Conservation (phyloP, 2,329 filamentous ascomycete species). For the Periconia sp. region DNA sequence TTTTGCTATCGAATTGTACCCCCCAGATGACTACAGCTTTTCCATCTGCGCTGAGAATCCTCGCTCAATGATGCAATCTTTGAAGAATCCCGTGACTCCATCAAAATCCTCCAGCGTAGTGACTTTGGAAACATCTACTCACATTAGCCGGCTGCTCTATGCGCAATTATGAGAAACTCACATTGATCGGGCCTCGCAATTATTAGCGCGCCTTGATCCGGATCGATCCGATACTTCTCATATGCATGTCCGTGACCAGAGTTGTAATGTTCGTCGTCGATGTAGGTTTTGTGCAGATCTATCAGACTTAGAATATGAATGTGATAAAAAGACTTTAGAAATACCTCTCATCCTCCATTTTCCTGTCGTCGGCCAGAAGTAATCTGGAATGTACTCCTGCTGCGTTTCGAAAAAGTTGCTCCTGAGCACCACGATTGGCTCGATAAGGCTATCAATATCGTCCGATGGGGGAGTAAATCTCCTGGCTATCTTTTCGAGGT, state of each 20-base stretch:
- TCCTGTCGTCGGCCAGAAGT: constrained; percentile 63
- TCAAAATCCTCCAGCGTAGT: constrained; percentile 26
- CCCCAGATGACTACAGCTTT: too few relatives aligned
- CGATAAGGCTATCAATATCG: constrained; percentile 63
- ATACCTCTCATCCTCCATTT: constrained; percentile 62
- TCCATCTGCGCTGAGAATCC: not conserved
- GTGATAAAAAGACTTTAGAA: constrained; percentile 17
- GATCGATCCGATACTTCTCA: constrained; percentile 60
- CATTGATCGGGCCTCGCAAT: constrained; percentile 68
- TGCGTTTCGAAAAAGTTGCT: constrained; percentile 57
- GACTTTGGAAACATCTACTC: constrained; percentile 36
- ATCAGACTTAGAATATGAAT: too few relatives aligned
- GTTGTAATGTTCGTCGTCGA: constrained; percentile 65
- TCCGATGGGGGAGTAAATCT: constrained; percentile 50
- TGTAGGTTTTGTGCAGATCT: constrained; percentile 66
- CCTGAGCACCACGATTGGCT: constrained; percentile 61
- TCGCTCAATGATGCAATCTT: constrained; percentile 18
- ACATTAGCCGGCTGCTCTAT: too few relatives aligned
- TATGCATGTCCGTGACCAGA: constrained; percentile 64
- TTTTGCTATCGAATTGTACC: too few relatives aligned
- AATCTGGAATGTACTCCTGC: constrained; percentile 59
- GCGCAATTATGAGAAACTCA: constrained; percentile 39
- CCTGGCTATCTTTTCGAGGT: constrained; percentile 38
- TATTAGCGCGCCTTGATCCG: constrained; percentile 45
- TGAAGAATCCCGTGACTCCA: constrained; percentile 30